A percentile compares a stretch with the other conserved stretches of the same genome.
Conservation (phyloP, 129 eudicot species). For the carrot (Daucus carota) region DH1_v3.0 NC_030389.2:45271501-45272000, state of each 20-base stretch:
- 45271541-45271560: constrained; percentile 62
- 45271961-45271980: constrained; percentile 58
- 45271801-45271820: constrained; percentile 66
- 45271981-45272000: constrained; percentile 53
- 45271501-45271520: constrained; percentile 71
- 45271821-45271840: constrained; percentile 77
- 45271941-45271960: constrained; percentile 50
- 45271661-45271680: constrained; percentile 47
- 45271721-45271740: constrained; percentile 9
- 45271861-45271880: constrained; percentile 78
- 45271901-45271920: constrained; percentile 26
- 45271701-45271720: constrained; percentile 20
- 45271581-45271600: constrained; percentile 64
- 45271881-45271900: constrained; percentile 67
- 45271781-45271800: constrained; percentile 66
- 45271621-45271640: constrained; percentile 65
- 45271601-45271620: constrained; percentile 75
- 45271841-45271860: constrained; percentile 80
- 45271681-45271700: constrained; percentile 21
- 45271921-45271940: constrained; percentile 45
- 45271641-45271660: constrained; percentile 78
- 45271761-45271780: constrained; percentile 63
- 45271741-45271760: constrained; percentile 69
- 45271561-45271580: constrained; percentile 54
- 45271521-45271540: constrained; percentile 63